Conservation (phyloP, 2,329 filamentous ascomycete species). For the Trichoderma brevicompactum region DNA sequence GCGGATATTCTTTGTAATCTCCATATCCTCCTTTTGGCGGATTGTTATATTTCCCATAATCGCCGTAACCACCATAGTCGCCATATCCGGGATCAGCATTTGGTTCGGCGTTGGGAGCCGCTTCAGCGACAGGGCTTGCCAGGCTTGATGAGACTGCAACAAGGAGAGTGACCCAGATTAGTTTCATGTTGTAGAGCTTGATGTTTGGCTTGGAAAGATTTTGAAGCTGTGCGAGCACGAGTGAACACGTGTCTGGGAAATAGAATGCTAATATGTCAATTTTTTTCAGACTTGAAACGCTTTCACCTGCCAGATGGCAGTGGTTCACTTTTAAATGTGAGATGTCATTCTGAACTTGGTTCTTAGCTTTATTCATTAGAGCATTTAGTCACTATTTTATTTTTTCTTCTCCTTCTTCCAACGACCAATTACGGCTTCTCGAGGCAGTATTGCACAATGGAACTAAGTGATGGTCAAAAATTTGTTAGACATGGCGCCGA, state of each 20-base stretch:
- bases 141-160: conserved; percentile 35
- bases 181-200: conserved; percentile 39
- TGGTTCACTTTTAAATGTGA: background rate
- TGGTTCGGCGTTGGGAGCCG: conserved; percentile 8
- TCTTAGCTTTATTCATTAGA: too few species aligned
- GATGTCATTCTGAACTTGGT: background rate
- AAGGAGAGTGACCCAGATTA: conserved; percentile 36
- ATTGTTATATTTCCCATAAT: conserved; percentile 19
- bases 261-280: background rate
- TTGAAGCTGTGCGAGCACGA: background rate
- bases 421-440: background rate
- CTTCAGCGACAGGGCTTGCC: conserved; percentile 36
- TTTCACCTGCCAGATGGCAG: background rate
- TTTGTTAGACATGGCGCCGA: too few species aligned
- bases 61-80: conserved; percentile 15
- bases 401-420: background rate
- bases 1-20: background rate
- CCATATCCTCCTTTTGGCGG: conserved; percentile 20
- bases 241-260: background rate
- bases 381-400: background rate
- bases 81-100: conserved; percentile 14
- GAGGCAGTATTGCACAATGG: too few species aligned
- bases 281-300: background rate
- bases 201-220: background rate
- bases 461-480: too few species aligned